Evolutionary conservation across 2,329 filamentous ascomycete genomes (phyloP), one percentile per base, ranked within the genome.

Genomic region (Exophiala xenobiotica): DNA sequence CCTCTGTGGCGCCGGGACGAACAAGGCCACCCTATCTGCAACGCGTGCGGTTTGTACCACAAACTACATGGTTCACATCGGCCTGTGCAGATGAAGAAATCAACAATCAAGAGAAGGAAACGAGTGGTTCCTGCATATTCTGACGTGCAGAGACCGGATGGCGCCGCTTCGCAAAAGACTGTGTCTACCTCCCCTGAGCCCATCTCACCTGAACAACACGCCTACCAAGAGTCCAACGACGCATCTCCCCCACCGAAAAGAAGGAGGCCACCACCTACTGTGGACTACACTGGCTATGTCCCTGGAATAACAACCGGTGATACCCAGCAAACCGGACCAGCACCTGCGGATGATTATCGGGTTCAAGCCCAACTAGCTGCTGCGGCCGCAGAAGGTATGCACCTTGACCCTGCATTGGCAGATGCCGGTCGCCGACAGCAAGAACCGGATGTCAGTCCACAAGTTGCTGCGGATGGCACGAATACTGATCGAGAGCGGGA

Each of bases 61-160:
- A 97, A 97, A 70, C 82, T 99, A 2, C 93, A 99, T 67, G 91
- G 91, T 48, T 85, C 90, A 23, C 92, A 96, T 69, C 82, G 93
- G 35, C 93, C 93, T 0, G 89, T 93, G 4, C 90, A 90, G n/a
- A 97, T 99, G 93, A 99, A 97, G 71, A 97, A 96, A 70, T 87
- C 90, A 2, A 88, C 95, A 20, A 99, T 99, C 68, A 97, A 99
- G 71, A 83, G 93, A 56, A 81, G 93, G 54, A 97, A 97, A 77
- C 85, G 93, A 52, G 90, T 97, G 4, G 91, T 97, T 37, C 91
- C 92, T 14, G 90, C 88, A 14, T 74, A 82, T 20, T 70, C 74
- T 49, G 76, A 76, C 50, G 69, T 37, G 26, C 43, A 39, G 7
- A 43, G 46, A 37, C 42, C 50, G n/a, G 47, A 65, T 19, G 44